Evolutionary conservation across 805 yeast species (phyloP).

Genomic region (Candida qinlingensis): DNA sequence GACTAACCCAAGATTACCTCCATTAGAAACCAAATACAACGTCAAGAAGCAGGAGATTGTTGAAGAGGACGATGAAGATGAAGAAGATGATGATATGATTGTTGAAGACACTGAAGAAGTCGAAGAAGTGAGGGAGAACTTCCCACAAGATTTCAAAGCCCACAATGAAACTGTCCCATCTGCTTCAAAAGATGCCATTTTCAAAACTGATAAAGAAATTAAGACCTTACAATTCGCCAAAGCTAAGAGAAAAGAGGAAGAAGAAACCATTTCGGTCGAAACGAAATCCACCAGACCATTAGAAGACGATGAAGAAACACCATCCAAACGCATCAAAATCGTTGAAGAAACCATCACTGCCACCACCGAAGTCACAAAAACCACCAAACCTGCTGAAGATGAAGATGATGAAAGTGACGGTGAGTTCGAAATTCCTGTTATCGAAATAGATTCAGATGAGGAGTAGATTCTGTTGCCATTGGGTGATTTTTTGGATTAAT

Average conservation of each 20-base stretch:
- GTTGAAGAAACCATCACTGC: slow-evolving; percentile 2
- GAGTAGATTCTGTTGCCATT: slow-evolving; percentile 18
- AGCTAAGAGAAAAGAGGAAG: neutral
- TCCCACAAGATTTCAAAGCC: slow-evolving; percentile 15
- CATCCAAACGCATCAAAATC: slow-evolving; percentile 23
- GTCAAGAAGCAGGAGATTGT: slow-evolving; percentile 19
- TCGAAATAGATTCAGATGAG: slow-evolving; percentile 37
- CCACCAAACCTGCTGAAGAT: slow-evolving; percentile 9
- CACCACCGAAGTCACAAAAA: slow-evolving; percentile 8
- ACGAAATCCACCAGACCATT: slow-evolving; percentile 16
- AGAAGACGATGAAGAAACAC: slow-evolving; percentile 20
- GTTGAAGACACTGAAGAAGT: slow-evolving; percentile 5
- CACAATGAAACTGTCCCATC: slow-evolving; percentile 3
- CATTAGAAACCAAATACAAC: slow-evolving; percentile 19
- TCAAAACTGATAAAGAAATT: slow-evolving; percentile 22
- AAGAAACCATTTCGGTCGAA: neutral
- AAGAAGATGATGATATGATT: slow-evolving; percentile 15
- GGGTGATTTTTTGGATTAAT: no score
- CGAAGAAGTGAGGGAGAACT: slow-evolving; percentile 10
- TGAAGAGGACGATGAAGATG: slow-evolving; percentile 24
- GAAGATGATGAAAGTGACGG: slow-evolving; percentile 29
- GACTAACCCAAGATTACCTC: slow-evolving; percentile 73
- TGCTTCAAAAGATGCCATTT: slow-evolving; percentile 7
- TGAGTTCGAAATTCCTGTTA: slow-evolving; percentile 48
- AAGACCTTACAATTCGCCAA: slow-evolving; percentile 20